These are phyloP conservation scores for Stylonectria norvegica DNA, from an alignment of 2,329 filamentous ascomycete species.

Conservation along the genomic window DNA sequence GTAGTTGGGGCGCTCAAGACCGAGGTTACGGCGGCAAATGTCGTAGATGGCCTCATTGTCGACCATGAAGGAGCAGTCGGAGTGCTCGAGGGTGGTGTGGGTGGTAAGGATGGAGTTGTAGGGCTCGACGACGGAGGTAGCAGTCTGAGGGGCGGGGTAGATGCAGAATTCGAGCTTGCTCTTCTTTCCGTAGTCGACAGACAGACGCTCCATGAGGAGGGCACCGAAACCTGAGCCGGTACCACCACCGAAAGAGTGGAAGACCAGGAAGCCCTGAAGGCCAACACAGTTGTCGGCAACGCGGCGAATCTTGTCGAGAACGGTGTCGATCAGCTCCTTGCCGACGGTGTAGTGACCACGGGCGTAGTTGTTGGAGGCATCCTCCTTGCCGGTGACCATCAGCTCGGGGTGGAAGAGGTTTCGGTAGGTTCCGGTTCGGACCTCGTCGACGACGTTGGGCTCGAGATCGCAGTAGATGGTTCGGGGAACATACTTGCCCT, in stretches of 20 bases:
- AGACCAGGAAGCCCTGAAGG: conserved; percentile 98
- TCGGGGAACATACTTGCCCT: conserved; percentile 98
- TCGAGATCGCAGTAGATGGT: conserved; percentile 99
- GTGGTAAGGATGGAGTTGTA: conserved; percentile 99
- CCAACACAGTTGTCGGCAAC: conserved; percentile 97
- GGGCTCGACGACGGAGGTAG: conserved; percentile 96
- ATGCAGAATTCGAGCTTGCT: conserved; percentile 99
- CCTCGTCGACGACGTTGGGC: conserved; percentile 98
- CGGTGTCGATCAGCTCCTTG: conserved; percentile 98
- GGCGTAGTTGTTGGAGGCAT: conserved; percentile 99
- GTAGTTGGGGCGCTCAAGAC: conserved; percentile 95
- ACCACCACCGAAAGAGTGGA: conserved; percentile 99
- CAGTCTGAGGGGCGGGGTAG: conserved; percentile 95
- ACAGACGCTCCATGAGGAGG: conserved; percentile 97
- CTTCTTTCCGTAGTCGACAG: conserved; percentile 99
- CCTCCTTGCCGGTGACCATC: conserved; percentile 99
- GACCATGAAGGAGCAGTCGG: conserved; percentile 99
- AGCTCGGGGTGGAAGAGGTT: conserved; percentile 97
- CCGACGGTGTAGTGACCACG: conserved; percentile 99
- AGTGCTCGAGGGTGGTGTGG: conserved; percentile 98
- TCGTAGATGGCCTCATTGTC: conserved; percentile 99
- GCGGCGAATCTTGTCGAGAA: conserved; percentile 94
- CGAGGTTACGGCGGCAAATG: conserved; percentile 96
- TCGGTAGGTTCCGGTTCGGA: conserved; percentile 95
- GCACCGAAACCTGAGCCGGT: conserved; percentile 98